Base-by-base conservation (phyloP, 2,329 filamentous ascomycete species). In the Sclerotinia subarctica region DNA sequence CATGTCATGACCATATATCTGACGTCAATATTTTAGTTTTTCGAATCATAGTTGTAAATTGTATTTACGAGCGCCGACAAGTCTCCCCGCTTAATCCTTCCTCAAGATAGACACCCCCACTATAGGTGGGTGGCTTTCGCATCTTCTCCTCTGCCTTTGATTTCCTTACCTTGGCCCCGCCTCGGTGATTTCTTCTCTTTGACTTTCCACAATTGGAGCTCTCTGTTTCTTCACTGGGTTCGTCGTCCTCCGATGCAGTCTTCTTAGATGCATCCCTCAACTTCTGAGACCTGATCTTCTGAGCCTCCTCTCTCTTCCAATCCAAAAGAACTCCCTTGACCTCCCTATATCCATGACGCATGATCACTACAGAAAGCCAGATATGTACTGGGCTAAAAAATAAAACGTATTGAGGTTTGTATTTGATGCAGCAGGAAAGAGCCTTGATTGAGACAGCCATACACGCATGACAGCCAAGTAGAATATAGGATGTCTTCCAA, bases 401-500 rank as follows among this genome's bases (percentile, higher is more conserved):
- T 5, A 21, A 1, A 19, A 60, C 0, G 3, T 49, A 32, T 24
- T 47, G 11, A 5, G 44, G 58, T 3, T 26, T 6, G 44, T 60
- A 21, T n/a, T 32, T 60, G 11, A 6, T 35, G 44, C 26, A 60
- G 10, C 26, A n/a, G 21, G 11, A n/a, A 6, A 60, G 26, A 10
- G 5, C 0, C n/a, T 35, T 60, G 19, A 21, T 5, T 29, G 47
- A 24, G 6, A 60, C 15, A 2, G 42, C 19, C 11, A n/a, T 19
- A 2, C 15, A 47, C 1, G 44, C 58, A 13, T 19, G n/a, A 7
- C 17, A 60, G 2, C 42, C 26, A 1, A 19, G 3, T 2, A 35
- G 7, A 5, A 32, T 4, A 8, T 24, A n/a, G 3, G 5, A 11
- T 17, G 19, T 6, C 0, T 32, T 13, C 10, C 1, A 6, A 10